These are phyloP conservation scores for Fusarium fracticaudum DNA, from an alignment of 2,329 filamentous ascomycete genomes.

Conservation along the genomic window DNA sequence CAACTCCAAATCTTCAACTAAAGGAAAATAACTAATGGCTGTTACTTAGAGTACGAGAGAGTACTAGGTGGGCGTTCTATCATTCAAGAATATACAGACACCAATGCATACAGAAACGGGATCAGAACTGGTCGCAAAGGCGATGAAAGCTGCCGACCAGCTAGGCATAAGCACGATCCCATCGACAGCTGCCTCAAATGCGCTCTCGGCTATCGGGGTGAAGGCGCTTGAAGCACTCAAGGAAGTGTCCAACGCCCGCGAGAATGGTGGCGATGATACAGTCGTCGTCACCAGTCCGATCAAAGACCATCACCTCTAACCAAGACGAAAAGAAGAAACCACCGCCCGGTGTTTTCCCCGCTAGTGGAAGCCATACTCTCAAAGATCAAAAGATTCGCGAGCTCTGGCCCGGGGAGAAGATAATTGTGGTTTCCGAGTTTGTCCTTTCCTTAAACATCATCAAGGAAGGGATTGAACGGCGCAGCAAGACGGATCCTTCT, in stretches of 20 bases:
- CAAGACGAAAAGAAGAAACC: neutral
- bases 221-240: neutral
- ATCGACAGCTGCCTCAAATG: neutral
- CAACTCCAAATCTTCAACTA: neutral
- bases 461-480: neutral
- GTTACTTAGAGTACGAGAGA: neutral
- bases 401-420: neutral
- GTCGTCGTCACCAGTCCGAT: neutral
- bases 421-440: neutral
- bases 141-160: neutral
- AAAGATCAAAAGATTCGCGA: neutral
- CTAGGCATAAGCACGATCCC: neutral
- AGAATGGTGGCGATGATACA: neutral
- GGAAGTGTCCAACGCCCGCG: neutral
- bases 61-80: neutral
- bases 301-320: neutral
- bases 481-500: neutral
- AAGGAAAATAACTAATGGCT: neutral
- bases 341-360: neutral
- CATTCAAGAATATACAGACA: neutral
- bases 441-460: neutral
- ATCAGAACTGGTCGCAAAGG: neutral
- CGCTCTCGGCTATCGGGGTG: neutral
- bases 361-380: neutral
- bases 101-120: neutral